A percentile compares a stretch with the other conserved stretches of the same genome.
These are phyloP conservation scores for Pyrenochaeta sp. DNA, from an alignment of 2,329 filamentous ascomycete genomes.

Conservation along the genomic window DNA sequence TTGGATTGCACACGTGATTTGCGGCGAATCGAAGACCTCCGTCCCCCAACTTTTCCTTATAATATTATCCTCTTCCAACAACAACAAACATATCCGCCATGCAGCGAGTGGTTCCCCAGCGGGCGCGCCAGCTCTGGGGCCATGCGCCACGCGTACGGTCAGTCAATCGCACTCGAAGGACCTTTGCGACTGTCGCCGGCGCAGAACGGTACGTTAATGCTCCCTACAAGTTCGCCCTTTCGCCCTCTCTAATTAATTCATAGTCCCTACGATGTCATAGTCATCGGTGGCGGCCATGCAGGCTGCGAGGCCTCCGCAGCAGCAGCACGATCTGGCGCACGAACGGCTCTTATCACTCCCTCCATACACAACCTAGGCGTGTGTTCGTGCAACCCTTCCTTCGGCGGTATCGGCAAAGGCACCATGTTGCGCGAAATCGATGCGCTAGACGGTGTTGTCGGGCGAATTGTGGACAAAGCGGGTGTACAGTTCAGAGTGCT, in stretches of 20 bases:
- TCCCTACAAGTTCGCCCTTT: neutral
- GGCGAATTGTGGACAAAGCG: slow-evolving; percentile 89
- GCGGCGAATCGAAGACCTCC: slow-evolving; percentile 28
- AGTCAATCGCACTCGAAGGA: slow-evolving; percentile 44
- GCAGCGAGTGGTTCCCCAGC: slow-evolving; percentile 36
- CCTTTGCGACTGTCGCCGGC: slow-evolving; percentile 57
- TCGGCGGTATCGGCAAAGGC: slow-evolving; percentile 98
- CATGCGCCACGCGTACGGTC: slow-evolving; percentile 59
- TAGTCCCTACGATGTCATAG: slow-evolving; percentile 87
- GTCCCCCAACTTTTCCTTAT: slow-evolving; percentile 21
- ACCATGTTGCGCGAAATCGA: slow-evolving; percentile 96
- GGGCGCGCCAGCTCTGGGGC: slow-evolving; percentile 55
- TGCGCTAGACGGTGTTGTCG: slow-evolving; percentile 88
- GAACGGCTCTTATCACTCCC: slow-evolving; percentile 89
- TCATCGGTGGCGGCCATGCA: slow-evolving; percentile 95
- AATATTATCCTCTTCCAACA: slow-evolving; percentile 5
- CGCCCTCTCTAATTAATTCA: slow-evolving; percentile 21
- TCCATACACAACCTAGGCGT: slow-evolving; percentile 88
- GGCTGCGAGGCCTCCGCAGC: slow-evolving; percentile 93
- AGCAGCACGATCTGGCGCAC: slow-evolving; percentile 85
- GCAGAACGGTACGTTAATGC: slow-evolving; percentile 32
- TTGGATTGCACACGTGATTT: neutral
- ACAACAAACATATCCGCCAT: slow-evolving; percentile 22
- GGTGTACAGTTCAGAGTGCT: slow-evolving; percentile 93
- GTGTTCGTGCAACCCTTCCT: slow-evolving; percentile 96